Percentiles rank a stretch among this genome's conserved stretches.
Conservation (phyloP, 129 eudicot genomes). For the Pulicaria dysenterica region DNA sequence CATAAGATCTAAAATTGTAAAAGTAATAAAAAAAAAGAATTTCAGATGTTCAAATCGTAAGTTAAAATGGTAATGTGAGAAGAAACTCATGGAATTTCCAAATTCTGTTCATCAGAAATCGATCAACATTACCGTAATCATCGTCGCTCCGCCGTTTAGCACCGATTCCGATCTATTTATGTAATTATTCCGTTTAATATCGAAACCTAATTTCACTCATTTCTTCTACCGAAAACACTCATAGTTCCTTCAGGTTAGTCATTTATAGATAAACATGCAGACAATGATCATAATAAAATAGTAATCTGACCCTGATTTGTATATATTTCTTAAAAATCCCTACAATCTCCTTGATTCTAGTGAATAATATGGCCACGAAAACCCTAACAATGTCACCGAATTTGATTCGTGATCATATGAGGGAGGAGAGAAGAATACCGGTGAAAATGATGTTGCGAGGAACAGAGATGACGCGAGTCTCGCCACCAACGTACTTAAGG, state of each 20-base stretch:
- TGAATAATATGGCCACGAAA: neutral
- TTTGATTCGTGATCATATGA: neutral
- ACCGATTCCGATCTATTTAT: neutral
- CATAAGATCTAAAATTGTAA: slow-evolving; percentile 60
- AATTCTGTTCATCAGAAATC: neutral
- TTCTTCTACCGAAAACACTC: neutral
- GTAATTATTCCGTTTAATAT: neutral
- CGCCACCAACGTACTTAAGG: slow-evolving; percentile 79
- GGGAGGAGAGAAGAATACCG: slow-evolving; percentile 39
- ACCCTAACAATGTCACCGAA: neutral
- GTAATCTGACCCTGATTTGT: neutral
- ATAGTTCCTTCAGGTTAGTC: neutral
- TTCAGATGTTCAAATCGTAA: neutral
- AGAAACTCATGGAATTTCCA: too few relatives aligned
- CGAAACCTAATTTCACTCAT: neutral
- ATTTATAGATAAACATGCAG: neutral
- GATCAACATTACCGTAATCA: neutral
- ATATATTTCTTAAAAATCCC: neutral
- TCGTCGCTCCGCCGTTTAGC: neutral
- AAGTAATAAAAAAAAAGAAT: neutral
- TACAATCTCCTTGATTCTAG: neutral
- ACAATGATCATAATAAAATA: neutral
- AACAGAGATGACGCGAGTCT: slow-evolving; percentile 79
- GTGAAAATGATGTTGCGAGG: slow-evolving; percentile 54
- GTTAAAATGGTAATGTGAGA: neutral